Base-by-base conservation (phyloP, 257 asterid species). In the Gentiana dahurica region DNA sequence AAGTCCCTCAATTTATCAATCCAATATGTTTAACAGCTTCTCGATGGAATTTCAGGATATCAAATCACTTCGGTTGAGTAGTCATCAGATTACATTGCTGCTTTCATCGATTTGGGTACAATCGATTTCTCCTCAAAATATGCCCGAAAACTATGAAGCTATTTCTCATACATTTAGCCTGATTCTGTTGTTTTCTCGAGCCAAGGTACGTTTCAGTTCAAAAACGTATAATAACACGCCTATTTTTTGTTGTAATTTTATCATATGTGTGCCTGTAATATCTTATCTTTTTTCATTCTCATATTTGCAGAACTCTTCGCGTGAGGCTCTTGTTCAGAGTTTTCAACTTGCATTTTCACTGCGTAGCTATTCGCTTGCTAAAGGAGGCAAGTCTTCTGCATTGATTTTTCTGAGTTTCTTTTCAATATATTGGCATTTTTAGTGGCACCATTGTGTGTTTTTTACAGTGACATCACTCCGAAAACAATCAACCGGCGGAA, bases 81-180 rank as follows among this genome's bases (percentile, higher is more conserved):
- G 87, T 77, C 95, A 83, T 78, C 97, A 89, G 71, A 89, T 89
- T 56, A 59, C 71, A 37, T 77, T 74, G 55, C 69, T 89, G 72
- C 81, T 89, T 65, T 86, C 95, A 50, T 89, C 97, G 51, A 77
- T 89, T 55, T 89, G 95, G 95, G 74, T 72, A 54, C 95, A 89
- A 54, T 78, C 92, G 37, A 60, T 80, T 62, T 83, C 87, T 67
- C 83, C 92, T 60, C 84, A 71, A 65, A 89, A 89, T 62, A 72
- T 69, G 75, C 97, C 97, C 15, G 94, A 80, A 73, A 89, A 89
- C 66, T 83, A 73, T 50, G 97, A 85, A 75, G 97, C 97, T 62
- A 89, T 89, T 68, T 92, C 97, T 63, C 89, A 86, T 80, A 86
- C 94, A 36, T 89, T 75, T 75, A 77, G 95, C 82, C 65, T 89